phyloP scores from a whole-genome alignment of 495 filamentous ascomycete genomes.

The Penicillium arizonense region DNA sequence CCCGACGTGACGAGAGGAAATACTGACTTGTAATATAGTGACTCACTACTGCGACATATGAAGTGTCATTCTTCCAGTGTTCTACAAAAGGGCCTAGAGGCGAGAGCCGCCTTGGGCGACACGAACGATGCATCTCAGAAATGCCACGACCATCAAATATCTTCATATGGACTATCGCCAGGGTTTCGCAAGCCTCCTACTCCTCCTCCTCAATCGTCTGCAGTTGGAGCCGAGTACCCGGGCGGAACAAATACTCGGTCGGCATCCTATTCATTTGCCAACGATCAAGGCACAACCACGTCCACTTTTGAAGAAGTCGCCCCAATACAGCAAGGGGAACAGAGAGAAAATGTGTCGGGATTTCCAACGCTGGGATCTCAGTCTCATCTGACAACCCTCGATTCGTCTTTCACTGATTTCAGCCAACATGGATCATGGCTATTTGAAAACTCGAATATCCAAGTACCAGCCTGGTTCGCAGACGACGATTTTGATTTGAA shows the following conservation, averaged over 20 bases:
- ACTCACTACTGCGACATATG: constrained; percentile 22
- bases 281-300: too few species aligned
- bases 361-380: too few species aligned
- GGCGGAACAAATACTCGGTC: too few species aligned
- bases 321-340: too few species aligned
- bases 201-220: too few species aligned
- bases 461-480: constrained; percentile 19
- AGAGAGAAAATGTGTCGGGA: too few species aligned
- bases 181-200: too few species aligned
- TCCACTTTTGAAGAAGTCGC: too few species aligned
- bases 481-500: constrained; percentile 25
- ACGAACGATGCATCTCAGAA: neutral
- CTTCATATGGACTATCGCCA: too few species aligned
- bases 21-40: constrained; percentile 3
- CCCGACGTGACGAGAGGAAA: neutral
- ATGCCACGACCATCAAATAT: neutral
- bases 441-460: neutral
- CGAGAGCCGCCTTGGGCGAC: neutral
- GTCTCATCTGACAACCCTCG: neutral
- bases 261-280: too few species aligned
- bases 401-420: neutral
- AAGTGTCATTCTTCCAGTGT: constrained; percentile 1
- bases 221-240: too few species aligned
- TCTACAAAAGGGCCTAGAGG: too few species aligned
- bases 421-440: constrained; percentile 1